phyloP scores from a whole-genome alignment of 2,329 filamentous ascomycete genomes.

The Penicillium olsonii region DNA sequence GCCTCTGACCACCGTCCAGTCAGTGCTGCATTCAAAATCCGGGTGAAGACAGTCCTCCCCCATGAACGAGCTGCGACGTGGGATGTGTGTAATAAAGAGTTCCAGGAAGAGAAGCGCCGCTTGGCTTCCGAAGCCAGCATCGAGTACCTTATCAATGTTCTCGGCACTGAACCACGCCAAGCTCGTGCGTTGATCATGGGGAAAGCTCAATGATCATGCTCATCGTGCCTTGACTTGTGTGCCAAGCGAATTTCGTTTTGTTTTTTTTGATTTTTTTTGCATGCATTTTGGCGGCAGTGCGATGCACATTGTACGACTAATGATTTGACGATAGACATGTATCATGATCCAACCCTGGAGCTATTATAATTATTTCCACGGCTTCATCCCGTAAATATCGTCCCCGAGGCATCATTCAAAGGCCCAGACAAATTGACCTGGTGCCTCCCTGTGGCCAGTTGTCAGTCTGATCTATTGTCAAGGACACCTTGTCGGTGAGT shows the following conservation, averaged over 20 bases:
- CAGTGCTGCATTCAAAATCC: conserved; percentile 77
- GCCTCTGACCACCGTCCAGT: conserved; percentile 94
- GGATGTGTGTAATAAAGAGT: conserved; percentile 73
- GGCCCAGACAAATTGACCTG: background rate
- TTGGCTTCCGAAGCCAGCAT: conserved; percentile 70
- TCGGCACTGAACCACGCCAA: conserved; percentile 58
- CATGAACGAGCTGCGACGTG: conserved; percentile 66
- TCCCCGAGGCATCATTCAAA: background rate
- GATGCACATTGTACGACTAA: conserved; percentile 37
- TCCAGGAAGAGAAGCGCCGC: conserved; percentile 69
- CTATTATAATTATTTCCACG: background rate
- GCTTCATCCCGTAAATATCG: background rate
- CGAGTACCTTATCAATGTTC: conserved; percentile 65
- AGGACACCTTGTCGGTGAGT: background rate
- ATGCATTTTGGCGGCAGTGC: conserved; percentile 9
- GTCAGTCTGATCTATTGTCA: background rate
- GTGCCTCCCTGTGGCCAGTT: background rate
- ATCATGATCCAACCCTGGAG: conserved; percentile 26
- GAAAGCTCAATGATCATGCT: conserved; percentile 11
- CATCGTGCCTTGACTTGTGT: conserved; percentile 6
- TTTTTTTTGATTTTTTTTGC: conserved; percentile 12
- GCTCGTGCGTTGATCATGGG: conserved; percentile 49
- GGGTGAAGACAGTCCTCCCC: conserved; percentile 77
- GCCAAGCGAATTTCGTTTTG: conserved; percentile 4
- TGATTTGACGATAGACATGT: conserved; percentile 43